Evolutionary conservation across 2,329 filamentous ascomycete species (phyloP).

Genomic region (Colletotrichum viniferum): DNA sequence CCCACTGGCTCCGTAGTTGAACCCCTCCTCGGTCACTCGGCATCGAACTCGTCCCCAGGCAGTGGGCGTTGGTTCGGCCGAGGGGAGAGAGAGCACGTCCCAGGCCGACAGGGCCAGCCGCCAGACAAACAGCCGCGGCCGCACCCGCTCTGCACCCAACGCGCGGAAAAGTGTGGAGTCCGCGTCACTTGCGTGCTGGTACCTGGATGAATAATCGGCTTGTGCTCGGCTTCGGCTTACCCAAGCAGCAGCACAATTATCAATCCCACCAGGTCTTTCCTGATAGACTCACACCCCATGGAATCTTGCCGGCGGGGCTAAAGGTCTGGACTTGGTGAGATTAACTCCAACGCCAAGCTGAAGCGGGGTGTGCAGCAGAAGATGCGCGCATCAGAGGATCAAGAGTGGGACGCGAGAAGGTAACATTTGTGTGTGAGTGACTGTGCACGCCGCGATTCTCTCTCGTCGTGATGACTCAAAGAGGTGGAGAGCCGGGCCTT

Average conservation of each 20-base stretch:
- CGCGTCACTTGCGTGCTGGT: background rate
- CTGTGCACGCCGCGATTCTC: background rate
- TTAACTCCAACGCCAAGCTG: slow-evolving; percentile 1
- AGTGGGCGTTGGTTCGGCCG: background rate
- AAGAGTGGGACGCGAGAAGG: background rate
- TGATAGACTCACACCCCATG: background rate
- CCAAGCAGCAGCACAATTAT: background rate
- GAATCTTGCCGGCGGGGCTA: background rate
- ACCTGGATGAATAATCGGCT: slow-evolving; percentile 7
- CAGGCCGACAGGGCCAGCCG: background rate
- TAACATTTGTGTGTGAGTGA: background rate
- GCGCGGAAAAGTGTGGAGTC: slow-evolving; percentile 1
- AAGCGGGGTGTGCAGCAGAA: background rate
- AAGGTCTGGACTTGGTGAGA: slow-evolving; percentile 7
- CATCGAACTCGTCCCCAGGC: background rate
- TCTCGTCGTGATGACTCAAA: background rate
- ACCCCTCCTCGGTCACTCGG: background rate
- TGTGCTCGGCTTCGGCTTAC: slow-evolving; percentile 6
- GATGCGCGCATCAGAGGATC: background rate
- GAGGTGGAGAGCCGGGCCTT: background rate
- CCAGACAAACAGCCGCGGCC: background rate
- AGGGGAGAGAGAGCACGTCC: background rate
- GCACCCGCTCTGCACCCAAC: background rate
- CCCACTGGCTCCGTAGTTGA: background rate
- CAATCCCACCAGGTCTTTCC: background rate